phyloP scores from a whole-genome alignment of 352 stramenopile genomes.

The Blastocystis sp. region DNA sequence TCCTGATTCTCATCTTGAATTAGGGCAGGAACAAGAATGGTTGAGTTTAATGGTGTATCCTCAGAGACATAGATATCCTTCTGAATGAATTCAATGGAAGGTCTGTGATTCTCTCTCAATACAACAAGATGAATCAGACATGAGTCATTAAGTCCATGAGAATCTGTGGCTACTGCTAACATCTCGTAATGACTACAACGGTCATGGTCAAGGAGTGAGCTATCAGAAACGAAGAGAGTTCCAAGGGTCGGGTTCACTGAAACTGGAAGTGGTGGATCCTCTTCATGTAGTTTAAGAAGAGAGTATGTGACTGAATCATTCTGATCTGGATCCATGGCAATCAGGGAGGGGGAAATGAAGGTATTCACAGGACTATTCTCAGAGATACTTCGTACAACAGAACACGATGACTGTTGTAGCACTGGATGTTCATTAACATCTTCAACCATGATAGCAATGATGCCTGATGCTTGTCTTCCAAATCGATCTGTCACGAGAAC shows the following conservation, averaged over 20 bases:
- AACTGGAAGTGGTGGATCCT: background rate
- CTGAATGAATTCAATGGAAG: background rate
- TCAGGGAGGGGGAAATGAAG: background rate
- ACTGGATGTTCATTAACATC: slow-evolving; percentile 10
- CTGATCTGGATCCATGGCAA: background rate
- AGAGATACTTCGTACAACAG: background rate
- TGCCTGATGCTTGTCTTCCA: background rate
- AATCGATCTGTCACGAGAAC: background rate
- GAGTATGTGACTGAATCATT: background rate
- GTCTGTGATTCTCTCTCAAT: background rate
- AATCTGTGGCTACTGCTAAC: background rate
- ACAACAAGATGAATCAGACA: background rate
- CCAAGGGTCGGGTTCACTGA: background rate
- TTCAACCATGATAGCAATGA: background rate
- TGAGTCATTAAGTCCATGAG: background rate
- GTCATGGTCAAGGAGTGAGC: background rate
- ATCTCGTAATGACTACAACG: background rate
- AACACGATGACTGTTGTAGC: background rate
- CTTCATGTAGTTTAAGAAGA: background rate
- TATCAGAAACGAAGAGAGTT: background rate
- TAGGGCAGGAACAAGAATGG: background rate
- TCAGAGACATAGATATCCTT: background rate
- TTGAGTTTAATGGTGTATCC: background rate
- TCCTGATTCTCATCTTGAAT: background rate
- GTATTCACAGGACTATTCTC: background rate